phyloP scores from a whole-genome alignment of 2,329 filamentous ascomycete genomes.

The Grosmannia clavigera region DNA sequence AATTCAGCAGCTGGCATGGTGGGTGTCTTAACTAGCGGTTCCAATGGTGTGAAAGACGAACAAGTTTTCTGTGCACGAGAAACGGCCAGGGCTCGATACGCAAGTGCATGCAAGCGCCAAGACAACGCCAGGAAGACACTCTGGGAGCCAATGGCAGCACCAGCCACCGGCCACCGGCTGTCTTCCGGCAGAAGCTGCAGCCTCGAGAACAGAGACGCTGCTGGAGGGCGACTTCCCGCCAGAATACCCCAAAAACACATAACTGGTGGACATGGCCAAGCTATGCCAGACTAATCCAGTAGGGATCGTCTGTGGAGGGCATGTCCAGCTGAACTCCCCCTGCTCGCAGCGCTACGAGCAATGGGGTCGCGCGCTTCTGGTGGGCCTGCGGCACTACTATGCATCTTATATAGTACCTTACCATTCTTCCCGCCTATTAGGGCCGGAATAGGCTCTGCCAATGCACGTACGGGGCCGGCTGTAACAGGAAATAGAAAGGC shows the following conservation, averaged over 20 bases:
- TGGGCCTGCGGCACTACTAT: not conserved
- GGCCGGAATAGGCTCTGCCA: not conserved
- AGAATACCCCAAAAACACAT: not conserved
- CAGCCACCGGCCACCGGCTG: not conserved
- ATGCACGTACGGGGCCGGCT: not conserved
- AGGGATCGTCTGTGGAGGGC: not conserved
- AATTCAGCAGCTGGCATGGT: not conserved
- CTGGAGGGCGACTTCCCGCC: not conserved
- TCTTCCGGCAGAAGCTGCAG: not conserved
- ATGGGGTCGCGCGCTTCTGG: not conserved
- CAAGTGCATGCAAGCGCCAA: not conserved
- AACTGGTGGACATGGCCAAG: not conserved
- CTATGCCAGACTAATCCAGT: not conserved
- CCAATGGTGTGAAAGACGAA: not conserved
- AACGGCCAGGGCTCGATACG: not conserved
- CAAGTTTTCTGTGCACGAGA: not conserved
- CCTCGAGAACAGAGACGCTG: not conserved
- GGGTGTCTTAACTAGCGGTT: not conserved
- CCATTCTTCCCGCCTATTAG: not conserved
- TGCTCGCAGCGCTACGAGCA: not conserved
- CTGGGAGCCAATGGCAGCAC: not conserved
- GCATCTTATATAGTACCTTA: not conserved
- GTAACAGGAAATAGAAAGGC: not conserved
- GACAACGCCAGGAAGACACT: not conserved
- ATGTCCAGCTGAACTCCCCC: slow-evolving; percentile 1